Base-by-base conservation (phyloP, 2,329 filamentous ascomycete species). In the Colletotrichum australisinense region DNA sequence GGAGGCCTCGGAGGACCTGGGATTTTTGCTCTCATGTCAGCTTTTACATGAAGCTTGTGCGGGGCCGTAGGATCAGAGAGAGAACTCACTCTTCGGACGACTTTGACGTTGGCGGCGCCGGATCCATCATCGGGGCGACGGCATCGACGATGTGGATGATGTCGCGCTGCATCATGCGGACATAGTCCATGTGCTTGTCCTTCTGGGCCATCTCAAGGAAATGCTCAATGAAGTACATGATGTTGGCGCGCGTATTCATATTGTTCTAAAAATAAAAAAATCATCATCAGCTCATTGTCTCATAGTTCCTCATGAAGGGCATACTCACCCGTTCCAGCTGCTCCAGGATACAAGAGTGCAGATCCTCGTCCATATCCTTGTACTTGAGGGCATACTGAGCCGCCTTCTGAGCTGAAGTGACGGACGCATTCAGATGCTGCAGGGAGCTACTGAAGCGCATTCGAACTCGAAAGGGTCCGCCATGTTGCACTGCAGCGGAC, bases 211-310 rank as follows among this genome's bases (percentile, higher is more conserved):
- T 88, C 80, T 98, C 96, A 80, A 97, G 94, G 77, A 99, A 94
- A 77, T 96, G 93, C 80, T 98, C 96, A 80, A 99, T 93, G 83
- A 99, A 99, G 84, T 97, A 99, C 93, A 99, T 97, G 82, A 99
- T 98, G 81, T 99, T 99, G 72, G 97, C 97, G 74, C 96, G 90
- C 64, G 93, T 97, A 84, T 99, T 99, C 93, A 99, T 97, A 77
- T 94, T 96, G 77, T 94, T 97, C 90, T 95, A 55, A 14, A 11
- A 19, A 12, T 95, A 55, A 14, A 11, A 19, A 12, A 62, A 3
- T 9, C 11, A 9, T 60, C 42, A 57, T 77, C 65, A 77, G 75
- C 11, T 9, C n/a, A 56, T 24, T 9, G 9, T 30, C 22, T 35
- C 35, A 19, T 11, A 8, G 16, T 57, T 28, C 42, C 32, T 55